Conservation (phyloP, 352 stramenopile genomes). For the Peronospora farinosa region DNA sequence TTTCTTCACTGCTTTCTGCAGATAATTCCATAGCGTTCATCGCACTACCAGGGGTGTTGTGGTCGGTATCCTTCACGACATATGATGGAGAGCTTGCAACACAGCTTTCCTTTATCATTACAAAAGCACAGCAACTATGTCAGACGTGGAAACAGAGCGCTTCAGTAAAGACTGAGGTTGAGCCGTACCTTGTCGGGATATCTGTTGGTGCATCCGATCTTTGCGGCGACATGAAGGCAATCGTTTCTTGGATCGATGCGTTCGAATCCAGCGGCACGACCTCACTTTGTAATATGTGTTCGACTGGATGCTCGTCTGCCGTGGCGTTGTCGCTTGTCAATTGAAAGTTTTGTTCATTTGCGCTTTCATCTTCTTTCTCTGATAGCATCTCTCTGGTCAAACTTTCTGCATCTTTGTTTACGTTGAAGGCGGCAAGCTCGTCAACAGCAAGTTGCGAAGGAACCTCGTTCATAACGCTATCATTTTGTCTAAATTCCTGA, state of each 20-base stretch:
- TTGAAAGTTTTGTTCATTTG: neutral
- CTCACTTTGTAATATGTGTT: constrained; percentile 6
- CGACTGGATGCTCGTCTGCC: constrained; percentile 4
- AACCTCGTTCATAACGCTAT: constrained; percentile 1
- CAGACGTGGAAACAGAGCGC: neutral
- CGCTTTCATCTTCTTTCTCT: constrained; percentile 2
- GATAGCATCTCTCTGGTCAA: neutral
- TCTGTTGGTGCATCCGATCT: neutral
- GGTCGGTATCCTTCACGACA: neutral
- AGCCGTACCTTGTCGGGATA: constrained; percentile 21
- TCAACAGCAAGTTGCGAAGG: neutral
- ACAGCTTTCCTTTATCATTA: constrained; percentile 12
- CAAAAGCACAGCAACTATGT: constrained; percentile 1
- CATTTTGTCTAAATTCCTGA: constrained; percentile 1
- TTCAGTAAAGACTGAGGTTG: neutral
- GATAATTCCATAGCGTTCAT: neutral
- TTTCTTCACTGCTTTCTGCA: constrained; percentile 1
- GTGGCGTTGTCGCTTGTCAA: neutral
- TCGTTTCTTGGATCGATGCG: neutral
- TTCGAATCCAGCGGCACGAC: constrained; percentile 5
- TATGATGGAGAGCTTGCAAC: constrained; percentile 9
- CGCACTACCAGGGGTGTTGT: neutral
- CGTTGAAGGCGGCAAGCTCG: neutral
- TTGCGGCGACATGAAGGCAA: neutral
- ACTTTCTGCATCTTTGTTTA: neutral